These are phyloP conservation scores for Aspergillus sp. DNA, from an alignment of 2,329 filamentous ascomycete genomes.

Conservation along the genomic window DNA sequence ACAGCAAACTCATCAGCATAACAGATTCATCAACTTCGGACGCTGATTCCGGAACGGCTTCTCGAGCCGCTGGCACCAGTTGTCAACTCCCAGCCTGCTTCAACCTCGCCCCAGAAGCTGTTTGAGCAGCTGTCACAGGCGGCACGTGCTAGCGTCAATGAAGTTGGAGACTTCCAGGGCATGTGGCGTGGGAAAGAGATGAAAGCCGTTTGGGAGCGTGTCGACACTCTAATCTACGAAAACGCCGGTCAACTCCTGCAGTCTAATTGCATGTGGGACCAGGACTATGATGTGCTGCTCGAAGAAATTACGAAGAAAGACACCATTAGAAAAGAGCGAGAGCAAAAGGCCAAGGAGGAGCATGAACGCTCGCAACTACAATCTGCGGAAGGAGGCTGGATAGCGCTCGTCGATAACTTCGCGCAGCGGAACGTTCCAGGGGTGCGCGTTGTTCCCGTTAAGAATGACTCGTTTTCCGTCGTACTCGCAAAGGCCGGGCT, in stretches of 20 bases:
- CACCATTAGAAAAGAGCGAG: slow-evolving; percentile 25
- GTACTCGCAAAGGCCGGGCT: slow-evolving; percentile 35
- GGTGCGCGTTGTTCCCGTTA: slow-evolving; percentile 27
- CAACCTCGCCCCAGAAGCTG: slow-evolving; percentile 37
- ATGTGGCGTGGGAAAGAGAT: slow-evolving; percentile 44
- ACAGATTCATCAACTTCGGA: slow-evolving; percentile 45
- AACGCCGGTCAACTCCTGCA: slow-evolving; percentile 38
- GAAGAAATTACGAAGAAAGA: slow-evolving; percentile 33
- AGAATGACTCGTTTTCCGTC: slow-evolving; percentile 27
- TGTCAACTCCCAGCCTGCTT: slow-evolving; percentile 31
- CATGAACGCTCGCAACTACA: slow-evolving; percentile 27
- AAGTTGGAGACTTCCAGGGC: slow-evolving; percentile 39
- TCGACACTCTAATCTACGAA: slow-evolving; percentile 38
- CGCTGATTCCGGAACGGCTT: slow-evolving; percentile 41
- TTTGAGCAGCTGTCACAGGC: slow-evolving; percentile 36
- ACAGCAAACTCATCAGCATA: slow-evolving; percentile 3
- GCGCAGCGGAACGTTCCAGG: slow-evolving; percentile 26
- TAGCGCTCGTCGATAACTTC: slow-evolving; percentile 34
- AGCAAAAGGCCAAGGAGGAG: slow-evolving; percentile 28
- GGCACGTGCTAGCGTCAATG: slow-evolving; percentile 35
- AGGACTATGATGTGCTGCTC: slow-evolving; percentile 40
- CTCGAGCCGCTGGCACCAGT: slow-evolving; percentile 42
- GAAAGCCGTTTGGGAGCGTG: slow-evolving; percentile 38
- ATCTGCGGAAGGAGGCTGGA: slow-evolving; percentile 34
- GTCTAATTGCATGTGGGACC: slow-evolving; percentile 40